phyloP scores from a whole-genome alignment of 257 asterid species.

The Solanum medicagineum region DNA sequence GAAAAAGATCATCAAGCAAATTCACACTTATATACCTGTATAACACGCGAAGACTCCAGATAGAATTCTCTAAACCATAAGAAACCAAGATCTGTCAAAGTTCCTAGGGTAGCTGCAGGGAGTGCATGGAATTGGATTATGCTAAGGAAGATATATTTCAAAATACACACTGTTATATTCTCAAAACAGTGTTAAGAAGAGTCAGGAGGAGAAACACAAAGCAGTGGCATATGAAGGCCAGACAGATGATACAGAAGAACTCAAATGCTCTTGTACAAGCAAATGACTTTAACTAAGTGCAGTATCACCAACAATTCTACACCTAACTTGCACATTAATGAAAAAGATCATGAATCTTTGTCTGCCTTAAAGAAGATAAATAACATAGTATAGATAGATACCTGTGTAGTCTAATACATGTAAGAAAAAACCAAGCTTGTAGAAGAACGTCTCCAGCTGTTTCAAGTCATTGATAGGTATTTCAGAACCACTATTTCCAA shows the following conservation, averaged over 20 bases:
- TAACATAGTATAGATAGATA: background rate
- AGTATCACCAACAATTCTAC: background rate
- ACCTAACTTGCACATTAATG: background rate
- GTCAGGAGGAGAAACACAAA: background rate
- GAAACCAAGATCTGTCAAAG: constrained; percentile 90
- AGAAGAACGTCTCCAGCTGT: constrained; percentile 92
- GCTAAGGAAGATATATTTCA: background rate
- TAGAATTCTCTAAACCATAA: constrained; percentile 98
- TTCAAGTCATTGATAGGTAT: constrained; percentile 88
- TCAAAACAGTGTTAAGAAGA: background rate
- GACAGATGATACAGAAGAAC: background rate
- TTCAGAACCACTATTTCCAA: constrained; percentile 91
- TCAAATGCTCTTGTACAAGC: background rate
- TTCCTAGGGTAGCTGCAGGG: constrained; percentile 73
- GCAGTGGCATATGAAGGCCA: background rate
- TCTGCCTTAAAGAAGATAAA: background rate
- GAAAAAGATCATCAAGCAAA: background rate
- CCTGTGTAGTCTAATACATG: constrained; percentile 93
- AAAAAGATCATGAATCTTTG: background rate
- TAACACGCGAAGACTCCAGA: constrained; percentile 97
- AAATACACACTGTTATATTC: background rate
- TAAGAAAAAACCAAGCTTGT: constrained; percentile 98
- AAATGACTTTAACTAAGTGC: background rate
- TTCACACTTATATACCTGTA: constrained; percentile 51
- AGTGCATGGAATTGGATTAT: background rate